Percentiles rank a stretch among this genome's conserved stretches.
Conservation (phyloP, 371 early-diverging fungal genomes). For the Dichotomocladium elegans region DNA sequence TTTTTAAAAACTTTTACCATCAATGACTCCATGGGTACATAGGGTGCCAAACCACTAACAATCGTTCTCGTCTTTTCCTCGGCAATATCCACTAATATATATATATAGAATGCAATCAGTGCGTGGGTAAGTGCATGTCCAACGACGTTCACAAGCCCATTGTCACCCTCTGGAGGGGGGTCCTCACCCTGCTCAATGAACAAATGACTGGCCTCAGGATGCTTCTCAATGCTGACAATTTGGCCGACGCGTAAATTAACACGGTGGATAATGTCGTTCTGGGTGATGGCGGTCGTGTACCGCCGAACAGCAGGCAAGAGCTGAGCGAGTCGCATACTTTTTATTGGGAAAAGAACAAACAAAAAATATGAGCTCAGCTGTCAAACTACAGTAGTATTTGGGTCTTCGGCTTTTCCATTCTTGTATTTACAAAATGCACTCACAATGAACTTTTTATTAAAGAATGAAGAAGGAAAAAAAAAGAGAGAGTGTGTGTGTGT, state of each 20-base stretch:
- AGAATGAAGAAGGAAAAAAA: conserved; percentile 1
- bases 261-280: conserved; percentile 48
- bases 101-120: neutral
- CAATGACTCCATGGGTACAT: conserved; percentile 49
- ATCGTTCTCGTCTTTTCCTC: conserved; percentile 65
- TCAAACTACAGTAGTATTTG: no score
- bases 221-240: conserved; percentile 58
- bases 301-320: neutral
- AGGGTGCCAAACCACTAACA: conserved; percentile 73
- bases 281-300: conserved; percentile 5
- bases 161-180: no score
- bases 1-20: conserved; percentile 30
- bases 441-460: no score
- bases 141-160: no score
- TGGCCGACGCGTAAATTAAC: conserved; percentile 78
- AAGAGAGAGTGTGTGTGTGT: neutral
- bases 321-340: neutral
- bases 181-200: conserved; percentile 71
- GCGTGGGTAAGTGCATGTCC: no score
- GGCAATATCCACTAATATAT: conserved; percentile 53
- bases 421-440: no score
- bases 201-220: conserved; percentile 70
- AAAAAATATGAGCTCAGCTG: no score
- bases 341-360: neutral
- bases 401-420: no score